Percentiles rank a stretch among this genome's conserved stretches.
These are phyloP conservation scores for Miamiensis avidus DNA, from an alignment of 169 alveolate genomes.

Conservation along the genomic window DNA sequence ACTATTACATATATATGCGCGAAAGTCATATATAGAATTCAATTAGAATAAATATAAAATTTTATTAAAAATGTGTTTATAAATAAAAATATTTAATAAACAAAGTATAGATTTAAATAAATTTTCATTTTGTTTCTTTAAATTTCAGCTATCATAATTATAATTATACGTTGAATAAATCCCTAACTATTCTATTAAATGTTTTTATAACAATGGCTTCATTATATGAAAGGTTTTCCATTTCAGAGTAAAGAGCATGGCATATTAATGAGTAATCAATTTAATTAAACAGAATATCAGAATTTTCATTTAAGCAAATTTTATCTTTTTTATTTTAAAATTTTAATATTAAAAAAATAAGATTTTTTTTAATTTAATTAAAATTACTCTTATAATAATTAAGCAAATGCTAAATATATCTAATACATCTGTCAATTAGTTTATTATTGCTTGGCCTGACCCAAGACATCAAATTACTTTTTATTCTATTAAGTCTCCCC, in stretches of 20 bases:
- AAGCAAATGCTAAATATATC: constrained; percentile 38
- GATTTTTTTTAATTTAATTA: constrained; percentile 5
- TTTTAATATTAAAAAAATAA: no score
- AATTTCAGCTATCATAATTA: not conserved
- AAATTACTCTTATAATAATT: not conserved
- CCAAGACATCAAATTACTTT: constrained; percentile 35
- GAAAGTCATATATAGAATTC: no score
- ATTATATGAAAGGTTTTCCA: constrained; percentile 29
- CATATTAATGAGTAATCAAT: constrained; percentile 16
- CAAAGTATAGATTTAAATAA: no score
- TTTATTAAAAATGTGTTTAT: no score
- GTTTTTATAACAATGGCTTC: constrained; percentile 37
- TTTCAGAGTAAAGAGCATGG: constrained; percentile 24
- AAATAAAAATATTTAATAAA: no score
- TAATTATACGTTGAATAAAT: not conserved
- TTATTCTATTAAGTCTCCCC: constrained; percentile 36
- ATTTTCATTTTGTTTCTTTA: not conserved
- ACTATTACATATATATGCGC: no score
- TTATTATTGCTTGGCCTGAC: constrained; percentile 41
- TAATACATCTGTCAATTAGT: constrained; percentile 43
- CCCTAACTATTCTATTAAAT: constrained; percentile 17
- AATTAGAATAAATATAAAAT: no score
- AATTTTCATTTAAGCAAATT: not conserved
- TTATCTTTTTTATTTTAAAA: no score
- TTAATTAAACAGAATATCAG: not conserved